phyloP scores from a whole-genome alignment of 73 alveolate species.

The Paramecium pentaurelia region DNA sequence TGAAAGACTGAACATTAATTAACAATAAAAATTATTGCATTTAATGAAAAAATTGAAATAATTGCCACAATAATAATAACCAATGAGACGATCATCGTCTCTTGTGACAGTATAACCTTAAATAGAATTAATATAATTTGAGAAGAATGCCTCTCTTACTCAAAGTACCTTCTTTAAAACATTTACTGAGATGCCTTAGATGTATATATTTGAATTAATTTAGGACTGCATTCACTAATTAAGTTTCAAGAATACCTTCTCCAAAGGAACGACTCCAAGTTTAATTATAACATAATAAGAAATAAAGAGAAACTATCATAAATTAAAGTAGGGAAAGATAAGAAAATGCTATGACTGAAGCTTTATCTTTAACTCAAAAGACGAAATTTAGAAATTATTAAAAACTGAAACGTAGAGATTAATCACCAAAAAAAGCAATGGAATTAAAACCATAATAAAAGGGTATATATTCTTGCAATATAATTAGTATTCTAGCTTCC shows the following conservation, averaged over 20 bases:
- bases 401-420: constrained; percentile 4
- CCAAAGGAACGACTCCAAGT: background rate
- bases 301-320: background rate
- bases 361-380: background rate
- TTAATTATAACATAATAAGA: background rate
- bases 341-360: background rate
- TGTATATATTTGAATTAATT: background rate
- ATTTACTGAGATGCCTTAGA: background rate
- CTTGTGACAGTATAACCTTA: background rate
- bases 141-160: background rate
- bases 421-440: background rate
- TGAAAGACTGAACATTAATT: background rate
- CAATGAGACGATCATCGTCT: background rate
- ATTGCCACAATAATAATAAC: background rate
- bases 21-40: constrained; percentile 20
- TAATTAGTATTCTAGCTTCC: background rate
- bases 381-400: background rate
- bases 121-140: background rate
- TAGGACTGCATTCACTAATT: background rate
- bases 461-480: background rate
- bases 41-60: background rate
- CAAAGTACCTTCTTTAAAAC: background rate
- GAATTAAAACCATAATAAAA: background rate
- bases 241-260: background rate
- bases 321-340: background rate